Conservation (phyloP, 1,284 basidiomycete genomes). For the Caloboletus firmus region DNA sequence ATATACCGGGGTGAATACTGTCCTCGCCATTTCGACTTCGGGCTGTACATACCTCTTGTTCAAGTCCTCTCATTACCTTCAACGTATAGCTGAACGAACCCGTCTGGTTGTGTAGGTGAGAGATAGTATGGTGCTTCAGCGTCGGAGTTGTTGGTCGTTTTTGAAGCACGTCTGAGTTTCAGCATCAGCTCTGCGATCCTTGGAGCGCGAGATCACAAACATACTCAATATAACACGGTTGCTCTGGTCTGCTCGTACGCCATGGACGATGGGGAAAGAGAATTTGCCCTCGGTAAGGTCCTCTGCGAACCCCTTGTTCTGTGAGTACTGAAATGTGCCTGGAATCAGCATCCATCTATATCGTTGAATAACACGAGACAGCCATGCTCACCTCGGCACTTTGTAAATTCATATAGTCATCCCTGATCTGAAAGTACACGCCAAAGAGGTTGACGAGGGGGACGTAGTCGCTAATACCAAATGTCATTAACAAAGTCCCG, state of each 20-base stretch:
- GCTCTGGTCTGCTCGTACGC: constrained; percentile 70
- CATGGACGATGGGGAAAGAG: constrained; percentile 92
- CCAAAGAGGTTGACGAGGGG: constrained; percentile 94
- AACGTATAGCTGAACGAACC: constrained; percentile 72
- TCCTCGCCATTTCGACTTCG: not conserved
- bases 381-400: constrained; percentile 64
- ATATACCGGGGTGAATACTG: not conserved
- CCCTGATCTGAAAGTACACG: constrained; percentile 93
- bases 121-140: constrained; percentile 77
- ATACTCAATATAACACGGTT: constrained; percentile 82
- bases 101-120: constrained; percentile 70
- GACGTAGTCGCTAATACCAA: constrained; percentile 70
- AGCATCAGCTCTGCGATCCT: not conserved
- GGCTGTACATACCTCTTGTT: constrained; percentile 45
- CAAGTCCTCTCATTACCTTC: constrained; percentile 52
- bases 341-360: not conserved
- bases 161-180: constrained; percentile 76
- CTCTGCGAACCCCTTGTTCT: constrained; percentile 94
- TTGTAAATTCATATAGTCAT: constrained; percentile 97
- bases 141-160: constrained; percentile 81
- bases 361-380: not conserved
- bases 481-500: not conserved
- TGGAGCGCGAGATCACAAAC: constrained; percentile 29
- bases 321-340: constrained; percentile 64
- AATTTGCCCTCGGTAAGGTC: constrained; percentile 97